Conservation (phyloP, 352 stramenopile genomes). For the Globisporangium iwayamae region DNA sequence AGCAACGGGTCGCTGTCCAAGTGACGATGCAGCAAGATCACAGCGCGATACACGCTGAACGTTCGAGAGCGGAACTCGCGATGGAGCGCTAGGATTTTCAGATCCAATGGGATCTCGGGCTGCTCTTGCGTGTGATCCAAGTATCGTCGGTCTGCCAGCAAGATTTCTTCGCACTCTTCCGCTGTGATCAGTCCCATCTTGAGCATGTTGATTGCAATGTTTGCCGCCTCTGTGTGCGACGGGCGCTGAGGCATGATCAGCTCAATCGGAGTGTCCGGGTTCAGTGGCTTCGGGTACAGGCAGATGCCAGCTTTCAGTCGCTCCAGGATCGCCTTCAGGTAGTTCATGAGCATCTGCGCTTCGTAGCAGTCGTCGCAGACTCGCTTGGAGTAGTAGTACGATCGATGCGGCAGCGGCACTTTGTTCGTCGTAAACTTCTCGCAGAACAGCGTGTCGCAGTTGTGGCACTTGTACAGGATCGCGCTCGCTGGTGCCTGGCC, state of each 20-base stretch:
- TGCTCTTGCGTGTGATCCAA: slow-evolving; percentile 82
- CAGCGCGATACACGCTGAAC: slow-evolving; percentile 81
- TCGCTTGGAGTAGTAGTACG: slow-evolving; percentile 81
- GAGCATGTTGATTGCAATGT: slow-evolving; percentile 86
- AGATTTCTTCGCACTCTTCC: slow-evolving; percentile 85
- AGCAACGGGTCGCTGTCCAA: slow-evolving; percentile 81
- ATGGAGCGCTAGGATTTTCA: slow-evolving; percentile 83
- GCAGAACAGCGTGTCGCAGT: slow-evolving; percentile 74
- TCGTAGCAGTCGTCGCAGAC: slow-evolving; percentile 85
- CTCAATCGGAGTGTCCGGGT: slow-evolving; percentile 80
- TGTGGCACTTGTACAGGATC: slow-evolving; percentile 83
- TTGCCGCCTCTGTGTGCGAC: slow-evolving; percentile 73
- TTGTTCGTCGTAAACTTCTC: slow-evolving; percentile 83
- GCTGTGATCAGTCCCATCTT: slow-evolving; percentile 80
- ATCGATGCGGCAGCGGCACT: slow-evolving; percentile 72
- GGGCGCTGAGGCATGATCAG: slow-evolving; percentile 86
- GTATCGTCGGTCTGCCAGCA: slow-evolving; percentile 79
- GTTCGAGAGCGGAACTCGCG: slow-evolving; percentile 80
- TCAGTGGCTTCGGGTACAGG: slow-evolving; percentile 81
- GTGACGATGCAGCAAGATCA: slow-evolving; percentile 83
- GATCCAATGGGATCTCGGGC: slow-evolving; percentile 77
- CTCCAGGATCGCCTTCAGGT: slow-evolving; percentile 82
- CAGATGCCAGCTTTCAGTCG: slow-evolving; percentile 84
- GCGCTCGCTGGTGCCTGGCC: slow-evolving; percentile 25
- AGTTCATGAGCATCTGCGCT: slow-evolving; percentile 83